Conservation (phyloP, 2,329 filamentous ascomycete genomes). For the Aciculosporium take region DNA sequence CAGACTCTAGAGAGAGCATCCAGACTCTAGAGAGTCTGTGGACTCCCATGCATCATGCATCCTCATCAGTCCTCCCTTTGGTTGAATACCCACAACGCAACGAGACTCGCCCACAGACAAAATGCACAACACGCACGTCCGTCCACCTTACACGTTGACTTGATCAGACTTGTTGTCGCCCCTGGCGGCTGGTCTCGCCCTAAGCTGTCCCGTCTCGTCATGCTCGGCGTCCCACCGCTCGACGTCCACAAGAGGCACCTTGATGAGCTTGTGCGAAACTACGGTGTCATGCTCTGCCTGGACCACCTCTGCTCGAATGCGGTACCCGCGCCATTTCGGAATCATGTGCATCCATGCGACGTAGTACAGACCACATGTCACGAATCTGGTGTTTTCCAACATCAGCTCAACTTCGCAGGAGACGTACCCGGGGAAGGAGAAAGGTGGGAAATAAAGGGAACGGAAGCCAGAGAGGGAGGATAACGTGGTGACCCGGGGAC, state of each 20-base stretch:
- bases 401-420: too few species aligned
- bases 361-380: slow-evolving; percentile 43
- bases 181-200: not conserved
- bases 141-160: not conserved
- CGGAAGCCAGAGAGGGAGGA: too few species aligned
- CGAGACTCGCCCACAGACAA: not conserved
- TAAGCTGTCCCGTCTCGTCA: slow-evolving; percentile 5
- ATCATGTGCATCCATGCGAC: slow-evolving; percentile 41
- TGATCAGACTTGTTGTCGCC: not conserved
- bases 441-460: not conserved
- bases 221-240: slow-evolving; percentile 44
- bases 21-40: too few species aligned
- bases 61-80: too few species aligned
- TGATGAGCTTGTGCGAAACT: slow-evolving; percentile 33
- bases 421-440: too few species aligned
- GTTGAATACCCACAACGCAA: too few species aligned
- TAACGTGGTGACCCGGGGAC: too few species aligned
- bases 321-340: slow-evolving; percentile 37
- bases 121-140: too few species aligned
- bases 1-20: too few species aligned
- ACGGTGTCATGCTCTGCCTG: slow-evolving; percentile 31
- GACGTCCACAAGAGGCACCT: slow-evolving; percentile 36
- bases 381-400: slow-evolving; percentile 23
- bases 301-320: slow-evolving; percentile 39
- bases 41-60: too few species aligned